Conservation (phyloP, 176 grass and related monocot genomes). For the Miscanthus lutarioriparius region DNA sequence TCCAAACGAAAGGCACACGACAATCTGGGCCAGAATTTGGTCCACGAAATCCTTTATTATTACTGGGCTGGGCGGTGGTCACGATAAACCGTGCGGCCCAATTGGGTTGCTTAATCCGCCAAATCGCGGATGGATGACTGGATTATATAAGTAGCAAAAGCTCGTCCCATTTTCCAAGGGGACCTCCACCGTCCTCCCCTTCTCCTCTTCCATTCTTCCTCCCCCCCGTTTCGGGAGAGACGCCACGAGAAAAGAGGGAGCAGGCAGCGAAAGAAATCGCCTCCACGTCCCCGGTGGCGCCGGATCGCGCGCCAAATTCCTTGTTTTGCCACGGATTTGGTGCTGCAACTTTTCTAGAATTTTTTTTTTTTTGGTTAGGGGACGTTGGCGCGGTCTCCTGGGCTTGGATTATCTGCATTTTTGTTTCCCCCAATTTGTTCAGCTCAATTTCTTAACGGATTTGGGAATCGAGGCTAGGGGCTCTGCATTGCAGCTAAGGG, state of each 20-base stretch:
- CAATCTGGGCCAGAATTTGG: not conserved
- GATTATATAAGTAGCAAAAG: not conserved
- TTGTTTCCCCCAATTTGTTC: not conserved
- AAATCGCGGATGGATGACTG: too few species aligned
- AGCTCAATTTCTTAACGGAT: not conserved
- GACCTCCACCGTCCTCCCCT: not conserved
- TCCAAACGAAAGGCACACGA: too few species aligned
- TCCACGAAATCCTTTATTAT: not conserved
- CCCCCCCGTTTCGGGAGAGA: slow-evolving; percentile 16
- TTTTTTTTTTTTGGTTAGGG: not conserved
- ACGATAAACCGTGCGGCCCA: not conserved
- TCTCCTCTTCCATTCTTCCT: not conserved
- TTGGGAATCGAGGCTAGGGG: slow-evolving; percentile 3
- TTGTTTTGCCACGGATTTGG: slow-evolving; percentile 29
- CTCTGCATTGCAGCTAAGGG: too few species aligned
- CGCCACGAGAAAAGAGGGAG: not conserved
- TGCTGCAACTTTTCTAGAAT: not conserved
- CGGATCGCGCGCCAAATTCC: slow-evolving; percentile 27
- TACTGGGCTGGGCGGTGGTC: not conserved
- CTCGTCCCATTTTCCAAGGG: not conserved
- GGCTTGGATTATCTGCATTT: not conserved
- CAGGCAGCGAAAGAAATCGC: not conserved
- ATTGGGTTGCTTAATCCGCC: too few species aligned
- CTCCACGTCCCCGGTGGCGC: not conserved
- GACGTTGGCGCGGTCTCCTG: not conserved